phyloP scores from a whole-genome alignment of 148 eudicot genomes.

The Rhododendron kiyosumense region DNA sequence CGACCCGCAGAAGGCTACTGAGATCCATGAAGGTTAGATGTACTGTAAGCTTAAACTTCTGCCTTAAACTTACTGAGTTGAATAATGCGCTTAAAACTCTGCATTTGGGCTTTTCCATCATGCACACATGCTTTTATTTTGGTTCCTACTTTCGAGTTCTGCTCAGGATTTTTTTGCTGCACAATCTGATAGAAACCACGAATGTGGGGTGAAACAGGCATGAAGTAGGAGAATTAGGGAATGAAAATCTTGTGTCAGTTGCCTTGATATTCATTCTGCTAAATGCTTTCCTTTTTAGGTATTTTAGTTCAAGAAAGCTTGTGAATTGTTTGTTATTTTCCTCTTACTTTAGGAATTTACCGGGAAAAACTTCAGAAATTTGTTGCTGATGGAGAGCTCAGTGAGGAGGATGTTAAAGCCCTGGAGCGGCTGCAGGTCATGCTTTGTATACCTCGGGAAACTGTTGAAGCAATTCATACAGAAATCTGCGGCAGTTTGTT shows the following conservation, averaged over 20 bases:
- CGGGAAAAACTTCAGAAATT: conserved; percentile 83
- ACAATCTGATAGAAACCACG: background rate
- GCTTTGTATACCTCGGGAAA: conserved; percentile 81
- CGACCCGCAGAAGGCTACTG: conserved; percentile 77
- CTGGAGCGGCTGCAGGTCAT: conserved; percentile 68
- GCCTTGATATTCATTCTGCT: background rate
- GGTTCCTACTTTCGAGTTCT: background rate
- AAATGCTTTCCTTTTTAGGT: background rate
- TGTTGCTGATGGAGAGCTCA: conserved; percentile 76
- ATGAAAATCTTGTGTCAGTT: background rate
- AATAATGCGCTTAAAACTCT: background rate
- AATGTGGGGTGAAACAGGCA: conserved; percentile 1
- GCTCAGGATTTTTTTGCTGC: background rate
- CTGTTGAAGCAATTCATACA: conserved; percentile 84
- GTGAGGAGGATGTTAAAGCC: conserved; percentile 69
- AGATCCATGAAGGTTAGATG: conserved; percentile 70
- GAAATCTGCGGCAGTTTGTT: conserved; percentile 82
- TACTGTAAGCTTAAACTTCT: background rate
- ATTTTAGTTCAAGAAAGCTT: background rate
- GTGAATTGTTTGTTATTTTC: background rate
- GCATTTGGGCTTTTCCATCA: background rate
- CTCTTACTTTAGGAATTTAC: conserved; percentile 62
- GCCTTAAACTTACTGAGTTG: background rate
- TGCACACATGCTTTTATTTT: background rate
- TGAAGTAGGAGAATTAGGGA: background rate